phyloP scores from a whole-genome alignment of 1,284 basidiomycete genomes.

The Ceratobasidium sp. region DNA sequence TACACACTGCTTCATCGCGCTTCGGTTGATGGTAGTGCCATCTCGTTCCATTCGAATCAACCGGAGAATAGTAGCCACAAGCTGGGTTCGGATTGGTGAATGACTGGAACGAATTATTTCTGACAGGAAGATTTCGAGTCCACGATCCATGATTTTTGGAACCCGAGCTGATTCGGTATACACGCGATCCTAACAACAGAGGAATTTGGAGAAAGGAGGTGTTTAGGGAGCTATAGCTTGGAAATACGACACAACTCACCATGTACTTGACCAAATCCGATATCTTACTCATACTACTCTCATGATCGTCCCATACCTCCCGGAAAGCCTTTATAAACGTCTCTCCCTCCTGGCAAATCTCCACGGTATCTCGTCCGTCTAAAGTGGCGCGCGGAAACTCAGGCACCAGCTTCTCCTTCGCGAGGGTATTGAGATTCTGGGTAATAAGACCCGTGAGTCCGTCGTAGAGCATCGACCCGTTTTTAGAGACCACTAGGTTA shows the following conservation, averaged over 20 bases:
- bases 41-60: constrained; percentile 94
- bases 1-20: constrained; percentile 89
- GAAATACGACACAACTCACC: constrained; percentile 66
- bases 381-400: constrained; percentile 75
- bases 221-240: no score
- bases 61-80: constrained; percentile 85
- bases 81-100: constrained; percentile 83
- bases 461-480: constrained; percentile 90
- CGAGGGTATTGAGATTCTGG: constrained; percentile 87
- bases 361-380: constrained; percentile 67
- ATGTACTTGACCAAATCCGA: constrained; percentile 96
- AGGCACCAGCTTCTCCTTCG: constrained; percentile 83
- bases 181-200: constrained; percentile 87
- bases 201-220: no score
- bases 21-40: constrained; percentile 91
- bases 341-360: constrained; percentile 83
- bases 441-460: constrained; percentile 86
- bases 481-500: constrained; percentile 91
- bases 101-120: constrained; percentile 78
- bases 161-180: constrained; percentile 80
- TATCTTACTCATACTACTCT: constrained; percentile 89
- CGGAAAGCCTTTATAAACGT: constrained; percentile 85
- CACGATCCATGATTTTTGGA: constrained; percentile 86
- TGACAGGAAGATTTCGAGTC: constrained; percentile 86
- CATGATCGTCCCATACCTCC: constrained; percentile 95